Conservation (phyloP, 2,329 filamentous ascomycete species). For the Conoideocrella luteorostrata region DNA sequence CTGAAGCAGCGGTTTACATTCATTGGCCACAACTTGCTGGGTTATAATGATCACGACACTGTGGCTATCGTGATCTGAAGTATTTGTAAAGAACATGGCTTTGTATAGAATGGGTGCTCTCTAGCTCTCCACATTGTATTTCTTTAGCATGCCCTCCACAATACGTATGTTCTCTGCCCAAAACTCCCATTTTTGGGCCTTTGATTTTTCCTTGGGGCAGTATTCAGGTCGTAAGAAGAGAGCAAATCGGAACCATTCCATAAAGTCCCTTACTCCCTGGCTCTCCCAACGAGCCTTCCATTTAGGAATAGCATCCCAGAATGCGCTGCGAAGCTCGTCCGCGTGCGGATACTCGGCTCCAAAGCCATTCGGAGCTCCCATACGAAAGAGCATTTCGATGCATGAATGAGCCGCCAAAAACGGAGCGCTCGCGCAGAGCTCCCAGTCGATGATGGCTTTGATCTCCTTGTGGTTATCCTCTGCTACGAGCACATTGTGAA, state of each 20-base stretch:
- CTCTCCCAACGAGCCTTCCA: slow-evolving; percentile 11
- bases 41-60: too few relatives aligned
- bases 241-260: slow-evolving; percentile 13
- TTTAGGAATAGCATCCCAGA: slow-evolving; percentile 13
- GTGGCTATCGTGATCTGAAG: too few relatives aligned
- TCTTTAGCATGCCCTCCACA: slow-evolving; percentile 9
- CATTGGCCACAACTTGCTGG: too few relatives aligned
- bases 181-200: slow-evolving; percentile 5
- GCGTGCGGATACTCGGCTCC: slow-evolving; percentile 7
- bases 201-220: slow-evolving; percentile 1
- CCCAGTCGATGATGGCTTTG: slow-evolving; percentile 13
- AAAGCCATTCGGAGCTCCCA: slow-evolving; percentile 9
- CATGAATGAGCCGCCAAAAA: slow-evolving; percentile 7
- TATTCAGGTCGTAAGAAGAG: slow-evolving; percentile 11
- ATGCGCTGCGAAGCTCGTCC: slow-evolving; percentile 10
- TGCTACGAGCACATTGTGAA: slow-evolving; percentile 13
- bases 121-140: too few relatives aligned
- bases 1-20: too few relatives aligned
- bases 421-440: slow-evolving; percentile 12
- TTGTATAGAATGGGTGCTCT: too few relatives aligned
- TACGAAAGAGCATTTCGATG: slow-evolving; percentile 13
- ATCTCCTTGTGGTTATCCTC: slow-evolving; percentile 9
- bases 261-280: slow-evolving; percentile 7
- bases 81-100: too few relatives aligned
- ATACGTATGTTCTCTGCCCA: slow-evolving; percentile 11